phyloP scores from a whole-genome alignment of 2,329 filamentous ascomycete species.

The Cercospora sp. region DNA sequence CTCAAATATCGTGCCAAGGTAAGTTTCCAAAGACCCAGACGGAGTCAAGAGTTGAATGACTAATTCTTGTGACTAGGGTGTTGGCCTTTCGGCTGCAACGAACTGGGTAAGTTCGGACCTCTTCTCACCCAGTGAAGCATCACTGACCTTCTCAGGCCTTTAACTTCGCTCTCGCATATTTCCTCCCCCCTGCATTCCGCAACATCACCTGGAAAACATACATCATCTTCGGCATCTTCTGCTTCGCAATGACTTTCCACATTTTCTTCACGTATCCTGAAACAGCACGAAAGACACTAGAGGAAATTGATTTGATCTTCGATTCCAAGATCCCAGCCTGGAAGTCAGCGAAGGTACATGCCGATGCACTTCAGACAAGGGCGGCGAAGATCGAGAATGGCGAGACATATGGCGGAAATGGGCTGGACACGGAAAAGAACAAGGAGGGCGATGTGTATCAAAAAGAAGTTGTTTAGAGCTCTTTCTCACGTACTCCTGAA shows the following conservation, averaged over 20 bases:
- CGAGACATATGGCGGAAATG: background rate
- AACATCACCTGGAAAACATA: slow-evolving; percentile 62
- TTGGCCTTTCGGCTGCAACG: slow-evolving; percentile 57
- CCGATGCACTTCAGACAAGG: slow-evolving; percentile 16
- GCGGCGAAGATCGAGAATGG: slow-evolving; percentile 22
- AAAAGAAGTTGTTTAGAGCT: slow-evolving; percentile 13
- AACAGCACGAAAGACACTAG: slow-evolving; percentile 42
- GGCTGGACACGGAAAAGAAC: slow-evolving; percentile 10
- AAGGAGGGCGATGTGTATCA: slow-evolving; percentile 12
- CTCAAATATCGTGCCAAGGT: slow-evolving; percentile 58
- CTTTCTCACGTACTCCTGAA: background rate
- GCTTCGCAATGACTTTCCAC: slow-evolving; percentile 57
- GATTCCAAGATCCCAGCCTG: slow-evolving; percentile 33
- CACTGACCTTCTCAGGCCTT: slow-evolving; percentile 11
- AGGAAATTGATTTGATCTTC: slow-evolving; percentile 44
- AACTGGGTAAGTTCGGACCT: slow-evolving; percentile 46
- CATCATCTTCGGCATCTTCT: slow-evolving; percentile 70
- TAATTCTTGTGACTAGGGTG: slow-evolving; percentile 42
- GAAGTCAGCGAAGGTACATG: slow-evolving; percentile 33
- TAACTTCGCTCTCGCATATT: slow-evolving; percentile 56
- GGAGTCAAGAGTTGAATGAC: background rate
- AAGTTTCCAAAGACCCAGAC: background rate
- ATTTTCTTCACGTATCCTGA: slow-evolving; percentile 45
- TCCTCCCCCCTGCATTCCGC: slow-evolving; percentile 58
- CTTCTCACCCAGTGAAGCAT: background rate